phyloP scores from a whole-genome alignment of 495 filamentous ascomycete species.

The Xylaria flabelliformis region DNA sequence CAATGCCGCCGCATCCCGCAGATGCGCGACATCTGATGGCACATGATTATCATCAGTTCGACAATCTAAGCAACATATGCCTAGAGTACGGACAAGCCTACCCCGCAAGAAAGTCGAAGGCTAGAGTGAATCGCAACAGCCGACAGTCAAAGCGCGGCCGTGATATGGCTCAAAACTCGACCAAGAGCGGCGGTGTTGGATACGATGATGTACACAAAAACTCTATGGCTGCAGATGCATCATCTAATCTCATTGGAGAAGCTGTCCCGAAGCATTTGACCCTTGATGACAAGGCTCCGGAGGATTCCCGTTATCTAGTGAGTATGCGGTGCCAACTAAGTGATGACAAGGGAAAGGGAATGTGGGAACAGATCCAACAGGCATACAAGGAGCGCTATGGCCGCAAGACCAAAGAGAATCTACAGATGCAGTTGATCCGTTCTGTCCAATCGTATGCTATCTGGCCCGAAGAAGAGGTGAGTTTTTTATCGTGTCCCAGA shows the following conservation, averaged over 20 bases:
- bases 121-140: slow-evolving; percentile 31
- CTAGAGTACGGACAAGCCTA: slow-evolving; percentile 33
- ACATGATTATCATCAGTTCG: slow-evolving; percentile 31
- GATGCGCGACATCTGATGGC: slow-evolving; percentile 24
- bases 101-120: slow-evolving; percentile 30
- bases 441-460: slow-evolving; percentile 51
- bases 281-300: slow-evolving; percentile 50
- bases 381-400: slow-evolving; percentile 49
- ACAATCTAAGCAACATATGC: slow-evolving; percentile 32
- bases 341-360: slow-evolving; percentile 57
- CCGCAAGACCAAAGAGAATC: slow-evolving; percentile 50
- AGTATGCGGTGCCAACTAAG: slow-evolving; percentile 50
- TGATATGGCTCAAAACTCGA: slow-evolving; percentile 31
- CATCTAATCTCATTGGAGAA: not conserved
- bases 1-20: slow-evolving; percentile 33
- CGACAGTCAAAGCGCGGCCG: slow-evolving; percentile 37
- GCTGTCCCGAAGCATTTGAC: slow-evolving; percentile 35
- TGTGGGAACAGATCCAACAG: slow-evolving; percentile 59
- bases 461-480: slow-evolving; percentile 55
- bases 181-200: slow-evolving; percentile 37
- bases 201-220: slow-evolving; percentile 30
- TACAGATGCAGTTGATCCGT: slow-evolving; percentile 58
- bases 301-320: slow-evolving; percentile 54
- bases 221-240: slow-evolving; percentile 19
- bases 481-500: slow-evolving; percentile 9